A percentile compares a stretch with the other conserved stretches of the same genome.
Conservation (phyloP, 345 rosid genomes). For the Linum tenue region DNA sequence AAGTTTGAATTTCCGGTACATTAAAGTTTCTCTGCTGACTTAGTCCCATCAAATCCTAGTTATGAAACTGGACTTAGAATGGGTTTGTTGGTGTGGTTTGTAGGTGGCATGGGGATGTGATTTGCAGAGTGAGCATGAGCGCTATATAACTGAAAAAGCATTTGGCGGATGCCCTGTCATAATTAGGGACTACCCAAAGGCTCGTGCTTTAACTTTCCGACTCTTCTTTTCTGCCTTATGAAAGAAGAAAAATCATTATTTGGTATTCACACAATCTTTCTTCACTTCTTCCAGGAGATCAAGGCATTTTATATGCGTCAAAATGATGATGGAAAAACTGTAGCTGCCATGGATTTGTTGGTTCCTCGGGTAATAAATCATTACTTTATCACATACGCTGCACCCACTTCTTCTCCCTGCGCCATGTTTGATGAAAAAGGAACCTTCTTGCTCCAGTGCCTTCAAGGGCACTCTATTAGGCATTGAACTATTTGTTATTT, state of each 20-base stretch:
- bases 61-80: not conserved
- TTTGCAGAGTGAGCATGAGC: conserved; percentile 98
- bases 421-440: not conserved
- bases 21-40: not conserved
- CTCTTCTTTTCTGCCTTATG: conserved; percentile 6
- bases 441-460: not conserved
- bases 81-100: conserved; percentile 8
- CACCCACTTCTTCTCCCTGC: not conserved
- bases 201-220: not conserved
- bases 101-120: conserved; percentile 98
- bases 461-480: no score
- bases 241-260: not conserved
- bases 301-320: conserved; percentile 98
- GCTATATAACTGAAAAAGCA: conserved; percentile 84
- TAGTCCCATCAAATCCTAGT: not conserved
- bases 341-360: conserved; percentile 97
- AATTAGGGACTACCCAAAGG: conserved; percentile 95
- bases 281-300: conserved; percentile 42
- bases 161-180: conserved; percentile 83
- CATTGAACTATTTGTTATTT: not conserved
- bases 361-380: conserved; percentile 75
- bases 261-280: conserved; percentile 5
- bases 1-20: conserved; percentile 89
- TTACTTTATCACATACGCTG: not conserved
- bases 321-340: conserved; percentile 94